Percentiles rank a stretch among this genome's conserved stretches.
Evolutionary conservation across 2,329 filamentous ascomycete genomes (phyloP).

Genomic region (Tolypocladium ophioglossoides): DNA sequence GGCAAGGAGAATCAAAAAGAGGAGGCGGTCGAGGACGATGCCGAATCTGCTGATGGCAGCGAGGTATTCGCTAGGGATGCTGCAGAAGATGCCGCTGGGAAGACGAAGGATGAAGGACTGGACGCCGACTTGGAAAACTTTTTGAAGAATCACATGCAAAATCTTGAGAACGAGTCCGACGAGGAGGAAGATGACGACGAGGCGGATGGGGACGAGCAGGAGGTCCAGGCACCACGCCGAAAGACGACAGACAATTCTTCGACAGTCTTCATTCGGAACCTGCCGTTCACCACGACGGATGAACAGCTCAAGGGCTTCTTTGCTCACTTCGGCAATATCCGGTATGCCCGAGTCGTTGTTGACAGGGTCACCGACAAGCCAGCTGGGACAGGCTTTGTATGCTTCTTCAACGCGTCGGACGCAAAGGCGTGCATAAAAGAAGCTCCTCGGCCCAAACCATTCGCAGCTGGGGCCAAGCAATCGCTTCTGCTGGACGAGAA

Average conservation of each 20-base stretch:
- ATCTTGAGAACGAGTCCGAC: slow-evolving; percentile 47
- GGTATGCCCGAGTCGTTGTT: slow-evolving; percentile 86
- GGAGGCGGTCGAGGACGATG: slow-evolving; percentile 25
- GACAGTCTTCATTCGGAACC: slow-evolving; percentile 86
- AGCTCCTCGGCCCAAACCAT: slow-evolving; percentile 52
- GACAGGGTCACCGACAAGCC: slow-evolving; percentile 78
- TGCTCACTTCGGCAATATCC: slow-evolving; percentile 71
- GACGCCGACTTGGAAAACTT: slow-evolving; percentile 42
- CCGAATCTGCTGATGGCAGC: slow-evolving; percentile 16
- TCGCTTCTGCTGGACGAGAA: slow-evolving; percentile 84
- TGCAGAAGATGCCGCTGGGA: slow-evolving; percentile 17
- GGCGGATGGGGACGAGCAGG: slow-evolving; percentile 30
- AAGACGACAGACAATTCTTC: slow-evolving; percentile 52
- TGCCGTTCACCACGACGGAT: slow-evolving; percentile 82
- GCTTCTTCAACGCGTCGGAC: slow-evolving; percentile 71
- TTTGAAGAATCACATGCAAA: slow-evolving; percentile 45
- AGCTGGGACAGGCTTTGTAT: slow-evolving; percentile 89
- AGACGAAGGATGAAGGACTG: slow-evolving; percentile 29
- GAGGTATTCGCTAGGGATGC: slow-evolving; percentile 18
- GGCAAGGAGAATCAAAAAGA: slow-evolving; percentile 21
- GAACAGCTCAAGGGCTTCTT: slow-evolving; percentile 79
- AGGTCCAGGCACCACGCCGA: slow-evolving; percentile 20
- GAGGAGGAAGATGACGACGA: slow-evolving; percentile 35
- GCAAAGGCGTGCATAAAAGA: slow-evolving; percentile 64
- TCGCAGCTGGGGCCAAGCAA: slow-evolving; percentile 46